Conservation (phyloP, 2,329 filamentous ascomycete species). For the Albifimbria verrucaria region DNA sequence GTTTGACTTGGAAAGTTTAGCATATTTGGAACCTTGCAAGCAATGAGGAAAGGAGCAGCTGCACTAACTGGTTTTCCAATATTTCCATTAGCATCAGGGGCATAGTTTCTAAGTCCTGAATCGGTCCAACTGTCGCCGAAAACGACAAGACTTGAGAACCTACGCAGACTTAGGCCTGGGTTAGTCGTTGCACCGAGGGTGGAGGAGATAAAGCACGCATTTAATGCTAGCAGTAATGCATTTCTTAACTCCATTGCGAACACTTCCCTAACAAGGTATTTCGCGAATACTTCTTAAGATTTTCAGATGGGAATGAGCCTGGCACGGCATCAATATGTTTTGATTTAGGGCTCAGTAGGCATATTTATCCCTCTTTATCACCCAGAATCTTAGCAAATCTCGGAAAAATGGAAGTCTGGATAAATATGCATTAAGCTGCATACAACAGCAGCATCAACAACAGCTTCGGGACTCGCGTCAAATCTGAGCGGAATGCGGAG, state of each 20-base stretch:
- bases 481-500: background rate
- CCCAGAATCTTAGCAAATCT: background rate
- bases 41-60: background rate
- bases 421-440: background rate
- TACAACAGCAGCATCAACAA: background rate
- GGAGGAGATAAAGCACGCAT: background rate
- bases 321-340: too few relatives aligned
- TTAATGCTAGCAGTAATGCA: too few relatives aligned
- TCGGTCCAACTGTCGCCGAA: conserved; percentile 3
- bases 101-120: background rate
- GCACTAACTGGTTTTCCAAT: background rate
- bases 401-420: background rate
- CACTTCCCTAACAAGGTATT: too few relatives aligned
- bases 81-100: conserved; percentile 1
- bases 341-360: too few relatives aligned
- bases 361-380: too few relatives aligned
- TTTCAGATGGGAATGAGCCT: too few relatives aligned
- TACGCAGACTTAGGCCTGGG: background rate
- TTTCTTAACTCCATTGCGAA: too few relatives aligned
- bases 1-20: background rate
- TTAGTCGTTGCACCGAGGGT: background rate
- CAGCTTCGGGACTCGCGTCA: background rate
- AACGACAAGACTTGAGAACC: background rate
- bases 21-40: background rate
- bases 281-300: too few relatives aligned